phyloP scores from a whole-genome alignment of 805 yeast genomes.

The Metschnikowia gruessii region DNA sequence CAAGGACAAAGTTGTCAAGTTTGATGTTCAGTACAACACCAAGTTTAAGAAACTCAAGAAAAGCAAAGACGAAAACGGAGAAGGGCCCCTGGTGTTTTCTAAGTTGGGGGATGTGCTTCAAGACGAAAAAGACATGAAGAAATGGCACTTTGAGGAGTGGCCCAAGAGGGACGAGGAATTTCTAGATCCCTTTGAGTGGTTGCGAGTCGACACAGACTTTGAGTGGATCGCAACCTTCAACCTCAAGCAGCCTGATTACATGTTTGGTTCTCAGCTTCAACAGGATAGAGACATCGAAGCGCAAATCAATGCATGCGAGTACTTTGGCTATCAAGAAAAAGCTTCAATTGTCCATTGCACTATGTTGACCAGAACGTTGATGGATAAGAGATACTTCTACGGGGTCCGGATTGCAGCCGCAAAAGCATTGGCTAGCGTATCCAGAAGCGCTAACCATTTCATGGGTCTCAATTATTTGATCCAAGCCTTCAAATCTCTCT shows the following conservation, averaged over 20 bases:
- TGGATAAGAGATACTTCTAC: constrained; percentile 83
- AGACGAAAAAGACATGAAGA: constrained; percentile 53
- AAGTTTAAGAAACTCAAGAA: constrained; percentile 81
- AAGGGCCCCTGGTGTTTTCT: constrained; percentile 41
- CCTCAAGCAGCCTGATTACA: constrained; percentile 88
- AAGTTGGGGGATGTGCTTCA: constrained; percentile 74
- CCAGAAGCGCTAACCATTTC: constrained; percentile 58
- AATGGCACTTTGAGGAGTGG: constrained; percentile 77
- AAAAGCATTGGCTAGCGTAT: constrained; percentile 63
- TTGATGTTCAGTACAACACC: constrained; percentile 94
- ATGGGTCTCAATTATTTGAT: constrained; percentile 73
- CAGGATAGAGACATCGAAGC: constrained; percentile 97
- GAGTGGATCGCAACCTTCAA: constrained; percentile 90
- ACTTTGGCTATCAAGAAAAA: constrained; percentile 58
- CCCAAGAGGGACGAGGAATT: constrained; percentile 66
- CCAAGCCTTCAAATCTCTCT: constrained; percentile 63
- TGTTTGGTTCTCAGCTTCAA: constrained; percentile 90
- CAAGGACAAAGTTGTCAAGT: constrained; percentile 77
- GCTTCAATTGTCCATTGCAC: constrained; percentile 71
- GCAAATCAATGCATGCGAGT: constrained; percentile 77
- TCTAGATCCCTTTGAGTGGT: constrained; percentile 95
- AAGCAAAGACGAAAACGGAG: constrained; percentile 43
- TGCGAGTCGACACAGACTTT: constrained; percentile 94
- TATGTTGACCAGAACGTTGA: constrained; percentile 68
- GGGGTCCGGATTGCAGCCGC: constrained; percentile 91